A percentile compares a stretch with the other conserved stretches of the same genome.
Evolutionary conservation across 257 asterid genomes (phyloP).

Genomic region (Salvia splendens): DNA sequence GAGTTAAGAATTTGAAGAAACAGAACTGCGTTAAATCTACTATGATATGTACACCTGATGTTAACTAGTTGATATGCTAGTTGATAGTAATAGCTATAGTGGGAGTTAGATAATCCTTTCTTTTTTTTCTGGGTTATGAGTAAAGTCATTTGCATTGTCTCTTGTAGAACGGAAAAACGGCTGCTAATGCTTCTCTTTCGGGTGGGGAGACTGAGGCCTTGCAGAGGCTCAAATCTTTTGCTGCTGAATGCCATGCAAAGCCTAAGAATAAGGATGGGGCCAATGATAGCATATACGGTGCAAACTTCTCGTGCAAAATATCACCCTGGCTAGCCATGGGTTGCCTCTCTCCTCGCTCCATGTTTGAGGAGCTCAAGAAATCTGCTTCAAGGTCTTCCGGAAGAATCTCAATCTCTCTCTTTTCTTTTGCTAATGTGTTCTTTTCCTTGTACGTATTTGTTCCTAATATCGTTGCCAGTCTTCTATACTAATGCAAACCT

Average conservation of each 20-base stretch:
- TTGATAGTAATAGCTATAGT: not conserved
- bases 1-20: not conserved
- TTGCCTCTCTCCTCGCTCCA: slow-evolving; percentile 95
- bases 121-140: not conserved
- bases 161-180: slow-evolving; percentile 64
- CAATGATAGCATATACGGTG: slow-evolving; percentile 79
- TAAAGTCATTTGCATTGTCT: slow-evolving; percentile 21
- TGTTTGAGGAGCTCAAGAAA: slow-evolving; percentile 92
- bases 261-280: slow-evolving; percentile 58
- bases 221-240: slow-evolving; percentile 77
- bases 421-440: not conserved
- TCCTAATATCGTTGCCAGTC: not conserved
- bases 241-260: slow-evolving; percentile 71
- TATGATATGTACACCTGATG: not conserved
- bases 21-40: not conserved
- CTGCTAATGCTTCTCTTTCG: slow-evolving; percentile 66
- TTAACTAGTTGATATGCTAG: too few species aligned
- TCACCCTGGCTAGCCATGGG: slow-evolving; percentile 99
- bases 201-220: slow-evolving; percentile 97
- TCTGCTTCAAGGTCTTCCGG: slow-evolving; percentile 65
- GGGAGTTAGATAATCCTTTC: not conserved
- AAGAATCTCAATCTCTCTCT: not conserved
- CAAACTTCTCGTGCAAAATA: slow-evolving; percentile 92
- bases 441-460: not conserved
- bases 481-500: slow-evolving; percentile 1